Percentiles rank a stretch among this genome's conserved stretches.
phyloP scores from a whole-genome alignment of 164 flowering plant genomes.

The Stephania yunnanensis region DNA sequence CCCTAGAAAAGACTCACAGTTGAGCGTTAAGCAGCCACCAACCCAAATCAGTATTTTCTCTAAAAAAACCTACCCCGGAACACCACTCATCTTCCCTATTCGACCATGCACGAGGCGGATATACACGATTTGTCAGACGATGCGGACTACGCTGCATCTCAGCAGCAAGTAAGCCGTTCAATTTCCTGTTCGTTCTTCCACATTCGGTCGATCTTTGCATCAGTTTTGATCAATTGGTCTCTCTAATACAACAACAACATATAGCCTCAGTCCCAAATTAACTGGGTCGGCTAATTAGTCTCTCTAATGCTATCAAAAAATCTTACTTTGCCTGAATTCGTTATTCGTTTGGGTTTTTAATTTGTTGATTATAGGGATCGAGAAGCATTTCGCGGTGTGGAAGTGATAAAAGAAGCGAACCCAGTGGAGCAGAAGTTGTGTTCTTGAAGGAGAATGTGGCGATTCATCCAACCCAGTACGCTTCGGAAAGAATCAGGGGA shows the following conservation, averaged over 20 bases:
- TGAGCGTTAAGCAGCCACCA: neutral
- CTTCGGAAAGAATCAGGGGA: conserved; percentile 90
- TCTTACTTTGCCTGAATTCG: neutral
- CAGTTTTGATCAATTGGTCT: neutral
- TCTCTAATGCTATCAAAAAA: neutral
- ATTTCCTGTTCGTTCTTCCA: neutral
- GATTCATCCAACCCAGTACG: conserved; percentile 91
- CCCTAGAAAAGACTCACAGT: neutral
- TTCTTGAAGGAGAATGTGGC: conserved; percentile 85
- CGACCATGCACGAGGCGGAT: conserved; percentile 70
- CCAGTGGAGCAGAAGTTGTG: conserved; percentile 66
- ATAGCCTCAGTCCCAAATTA: too few relatives aligned
- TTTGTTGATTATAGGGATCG: conserved; percentile 16
- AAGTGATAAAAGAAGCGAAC: conserved; percentile 49
- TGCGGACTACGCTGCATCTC: conserved; percentile 92
- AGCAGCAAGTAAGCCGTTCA: conserved; percentile 31
- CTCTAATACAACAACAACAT: too few relatives aligned
- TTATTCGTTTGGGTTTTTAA: too few relatives aligned
- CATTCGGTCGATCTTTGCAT: neutral
- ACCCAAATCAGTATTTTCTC: too few relatives aligned
- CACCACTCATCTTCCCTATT: neutral
- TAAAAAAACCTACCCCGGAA: neutral
- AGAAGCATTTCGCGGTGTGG: conserved; percentile 42
- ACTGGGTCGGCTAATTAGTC: too few relatives aligned
- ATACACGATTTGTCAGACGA: conserved; percentile 90